These are phyloP conservation scores for Ogataea degrootiae DNA, from an alignment of 805 yeast species.

Conservation along the genomic window DNA sequence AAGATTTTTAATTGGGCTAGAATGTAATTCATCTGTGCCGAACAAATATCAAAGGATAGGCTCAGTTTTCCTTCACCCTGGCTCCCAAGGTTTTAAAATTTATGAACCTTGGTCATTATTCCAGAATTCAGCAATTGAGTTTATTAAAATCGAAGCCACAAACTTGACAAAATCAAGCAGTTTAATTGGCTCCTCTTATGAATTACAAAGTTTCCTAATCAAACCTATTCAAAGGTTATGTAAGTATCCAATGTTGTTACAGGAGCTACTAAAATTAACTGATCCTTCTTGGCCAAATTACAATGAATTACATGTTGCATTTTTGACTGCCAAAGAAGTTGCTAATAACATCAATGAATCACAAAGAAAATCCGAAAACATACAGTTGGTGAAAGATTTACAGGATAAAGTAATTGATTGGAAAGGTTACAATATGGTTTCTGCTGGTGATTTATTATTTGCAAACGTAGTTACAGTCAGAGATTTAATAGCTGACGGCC, in stretches of 20 bases:
- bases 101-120: conserved; percentile 95
- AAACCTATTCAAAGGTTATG: conserved; percentile 97
- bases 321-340: conserved; percentile 72
- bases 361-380: conserved; percentile 86
- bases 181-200: conserved; percentile 79
- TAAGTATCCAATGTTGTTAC: conserved; percentile 82
- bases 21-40: conserved; percentile 76
- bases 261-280: conserved; percentile 66
- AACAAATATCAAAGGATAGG: conserved; percentile 80
- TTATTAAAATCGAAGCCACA: conserved; percentile 59
- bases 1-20: conserved; percentile 80
- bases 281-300: conserved; percentile 48
- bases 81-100: conserved; percentile 70
- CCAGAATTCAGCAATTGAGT: conserved; percentile 80
- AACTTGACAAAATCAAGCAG: conserved; percentile 50
- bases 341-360: conserved; percentile 89
- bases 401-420: conserved; percentile 79
- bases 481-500: conserved; percentile 47
- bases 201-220: conserved; percentile 80
- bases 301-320: conserved; percentile 67
- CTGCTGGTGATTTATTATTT: conserved; percentile 80
- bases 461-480: conserved; percentile 67
- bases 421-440: conserved; percentile 78
- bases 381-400: conserved; percentile 62
- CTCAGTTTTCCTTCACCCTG: conserved; percentile 79